These are phyloP conservation scores for Yamadazyma scolyti DNA, from an alignment of 805 yeast genomes.

Conservation along the genomic window DNA sequence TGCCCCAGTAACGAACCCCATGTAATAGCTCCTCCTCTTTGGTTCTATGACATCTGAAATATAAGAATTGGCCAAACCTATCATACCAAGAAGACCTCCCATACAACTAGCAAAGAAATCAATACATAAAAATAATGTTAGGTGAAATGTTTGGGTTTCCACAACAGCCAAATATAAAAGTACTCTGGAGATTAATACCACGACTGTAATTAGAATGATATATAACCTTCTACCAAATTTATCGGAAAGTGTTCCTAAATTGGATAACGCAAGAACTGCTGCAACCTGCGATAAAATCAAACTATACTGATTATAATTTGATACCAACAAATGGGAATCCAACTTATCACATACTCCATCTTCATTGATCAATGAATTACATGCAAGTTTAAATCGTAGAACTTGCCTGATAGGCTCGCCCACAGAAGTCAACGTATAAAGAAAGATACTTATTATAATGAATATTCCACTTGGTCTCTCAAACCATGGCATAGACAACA, in stretches of 20 bases:
- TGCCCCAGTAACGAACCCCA: constrained; percentile 60
- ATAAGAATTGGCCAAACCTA: constrained; percentile 63
- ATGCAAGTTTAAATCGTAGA: constrained; percentile 24
- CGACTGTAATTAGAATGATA: constrained; percentile 16
- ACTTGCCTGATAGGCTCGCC: constrained; percentile 37
- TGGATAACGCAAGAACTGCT: constrained; percentile 54
- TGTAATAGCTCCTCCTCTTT: constrained; percentile 49
- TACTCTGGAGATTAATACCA: constrained; percentile 19
- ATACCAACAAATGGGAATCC: constrained; percentile 31
- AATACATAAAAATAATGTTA: constrained; percentile 37
- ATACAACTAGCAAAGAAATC: constrained; percentile 46
- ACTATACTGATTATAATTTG: constrained; percentile 43
- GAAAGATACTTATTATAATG: constrained; percentile 4
- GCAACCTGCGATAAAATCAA: constrained; percentile 40
- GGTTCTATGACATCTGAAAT: constrained; percentile 70
- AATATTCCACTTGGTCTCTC: constrained; percentile 4
- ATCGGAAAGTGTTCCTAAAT: constrained; percentile 37
- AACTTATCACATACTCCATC: constrained; percentile 24
- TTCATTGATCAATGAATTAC: constrained; percentile 14
- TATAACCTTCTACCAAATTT: constrained; percentile 32
- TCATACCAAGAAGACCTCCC: constrained; percentile 57
- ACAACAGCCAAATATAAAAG: constrained; percentile 21
- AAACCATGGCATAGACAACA: constrained; percentile 1
- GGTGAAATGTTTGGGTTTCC: constrained; percentile 24
- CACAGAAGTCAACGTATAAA: constrained; percentile 17